A percentile compares a stretch with the other conserved stretches of the same genome.
phyloP scores from a whole-genome alignment of 306 rosid species.

The Morella rubra region DNA sequence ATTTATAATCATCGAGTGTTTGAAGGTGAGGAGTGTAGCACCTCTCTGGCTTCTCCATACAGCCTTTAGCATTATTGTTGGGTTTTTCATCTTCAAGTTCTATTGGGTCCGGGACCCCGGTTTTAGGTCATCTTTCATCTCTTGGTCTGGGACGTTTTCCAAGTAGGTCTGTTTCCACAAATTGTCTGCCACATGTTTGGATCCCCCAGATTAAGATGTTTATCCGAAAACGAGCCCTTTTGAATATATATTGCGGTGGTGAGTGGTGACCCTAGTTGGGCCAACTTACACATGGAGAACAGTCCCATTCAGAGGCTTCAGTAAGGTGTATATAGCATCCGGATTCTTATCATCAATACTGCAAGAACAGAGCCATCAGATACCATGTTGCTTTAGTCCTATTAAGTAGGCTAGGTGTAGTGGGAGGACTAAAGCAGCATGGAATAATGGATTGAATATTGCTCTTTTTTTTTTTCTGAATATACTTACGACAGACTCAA shows the following conservation, averaged over 20 bases:
- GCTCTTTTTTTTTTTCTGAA: too few relatives aligned
- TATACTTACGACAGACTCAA: too few relatives aligned
- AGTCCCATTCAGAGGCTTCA: not conserved
- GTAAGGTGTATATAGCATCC: not conserved
- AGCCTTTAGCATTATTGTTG: not conserved
- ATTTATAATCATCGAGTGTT: not conserved
- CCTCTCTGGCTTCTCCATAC: not conserved
- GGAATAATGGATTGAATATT: not conserved
- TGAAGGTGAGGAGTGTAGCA: not conserved
- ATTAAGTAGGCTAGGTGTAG: too few relatives aligned
- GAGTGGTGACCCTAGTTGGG: not conserved
- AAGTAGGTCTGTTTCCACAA: conserved; percentile 10
- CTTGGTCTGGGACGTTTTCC: conserved; percentile 8
- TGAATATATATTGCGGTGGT: not conserved
- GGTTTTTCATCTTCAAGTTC: not conserved
- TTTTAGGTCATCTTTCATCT: not conserved
- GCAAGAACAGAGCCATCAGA: not conserved
- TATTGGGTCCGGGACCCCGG: not conserved
- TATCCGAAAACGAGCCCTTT: not conserved
- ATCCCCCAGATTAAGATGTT: not conserved
- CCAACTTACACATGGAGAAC: not conserved
- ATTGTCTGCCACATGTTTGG: conserved; percentile 24
- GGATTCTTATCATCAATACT: not conserved
- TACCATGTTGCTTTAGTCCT: not conserved
- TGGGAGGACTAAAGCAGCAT: not conserved